Conservation (phyloP, 768 basidiomycete genomes). For the Thelephora aurantiotincta region DNA sequence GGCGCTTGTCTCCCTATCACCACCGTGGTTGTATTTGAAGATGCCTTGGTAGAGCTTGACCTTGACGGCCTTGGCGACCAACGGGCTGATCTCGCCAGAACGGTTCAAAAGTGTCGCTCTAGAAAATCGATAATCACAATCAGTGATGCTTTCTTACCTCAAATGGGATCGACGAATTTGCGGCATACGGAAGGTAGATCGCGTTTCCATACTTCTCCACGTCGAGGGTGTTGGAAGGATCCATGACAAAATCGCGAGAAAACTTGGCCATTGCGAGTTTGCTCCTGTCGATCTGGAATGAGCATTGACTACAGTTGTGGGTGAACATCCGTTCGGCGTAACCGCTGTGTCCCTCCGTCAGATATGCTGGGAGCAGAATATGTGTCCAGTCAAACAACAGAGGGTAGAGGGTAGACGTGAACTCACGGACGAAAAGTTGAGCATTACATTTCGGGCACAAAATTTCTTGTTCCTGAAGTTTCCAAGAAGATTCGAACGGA, state of each 20-base stretch:
- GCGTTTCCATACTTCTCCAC: neutral
- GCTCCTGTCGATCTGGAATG: conserved; percentile 25
- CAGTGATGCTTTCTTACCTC: neutral
- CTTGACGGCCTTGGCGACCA: neutral
- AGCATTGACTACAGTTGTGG: conserved; percentile 23
- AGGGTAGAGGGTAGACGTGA: neutral
- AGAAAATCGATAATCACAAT: neutral
- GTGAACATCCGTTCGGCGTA: conserved; percentile 32
- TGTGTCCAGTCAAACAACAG: neutral
- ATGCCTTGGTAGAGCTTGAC: neutral
- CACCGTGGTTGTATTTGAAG: neutral
- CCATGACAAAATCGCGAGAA: conserved; percentile 21
- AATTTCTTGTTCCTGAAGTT: conserved; percentile 14
- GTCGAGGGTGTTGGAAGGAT: conserved; percentile 1
- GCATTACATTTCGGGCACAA: conserved; percentile 24
- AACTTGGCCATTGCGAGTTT: conserved; percentile 29
- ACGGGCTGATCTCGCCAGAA: neutral
- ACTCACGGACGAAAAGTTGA: conserved; percentile 18
- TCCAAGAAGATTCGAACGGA: conserved; percentile 19
- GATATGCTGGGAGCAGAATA: conserved; percentile 21
- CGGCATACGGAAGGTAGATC: neutral
- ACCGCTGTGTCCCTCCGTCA: conserved; percentile 27
- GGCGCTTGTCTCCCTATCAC: neutral
- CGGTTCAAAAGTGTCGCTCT: neutral
- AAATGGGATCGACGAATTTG: neutral